Evolutionary conservation across 129 eudicot genomes (phyloP).

Genomic region (Flaveria trinervia): DNA sequence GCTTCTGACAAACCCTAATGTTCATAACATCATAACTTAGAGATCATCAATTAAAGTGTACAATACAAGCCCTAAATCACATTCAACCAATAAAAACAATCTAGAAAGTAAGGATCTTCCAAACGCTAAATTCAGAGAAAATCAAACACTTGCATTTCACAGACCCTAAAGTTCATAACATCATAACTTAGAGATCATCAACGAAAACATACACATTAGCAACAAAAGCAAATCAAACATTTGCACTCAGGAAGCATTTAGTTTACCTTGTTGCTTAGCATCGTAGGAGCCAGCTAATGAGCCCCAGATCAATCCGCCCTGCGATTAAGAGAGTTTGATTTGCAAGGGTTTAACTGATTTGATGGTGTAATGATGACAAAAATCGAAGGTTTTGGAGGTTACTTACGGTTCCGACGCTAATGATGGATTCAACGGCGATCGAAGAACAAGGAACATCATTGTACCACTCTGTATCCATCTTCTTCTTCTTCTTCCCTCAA

Average conservation of each 20-base stretch:
- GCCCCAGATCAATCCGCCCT: slow-evolving; percentile 85
- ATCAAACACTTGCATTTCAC: background rate
- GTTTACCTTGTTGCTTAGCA: slow-evolving; percentile 54
- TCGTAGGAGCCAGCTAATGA: slow-evolving; percentile 58
- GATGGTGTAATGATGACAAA: background rate
- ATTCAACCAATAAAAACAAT: background rate
- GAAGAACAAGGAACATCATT: slow-evolving; percentile 70
- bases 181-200: background rate
- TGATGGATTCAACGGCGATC: slow-evolving; percentile 62
- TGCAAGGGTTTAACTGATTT: background rate
- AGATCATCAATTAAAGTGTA: background rate
- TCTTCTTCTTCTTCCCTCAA: background rate
- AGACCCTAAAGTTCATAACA: background rate
- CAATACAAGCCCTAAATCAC: no score
- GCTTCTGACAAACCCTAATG: background rate
- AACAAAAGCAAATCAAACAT: slow-evolving; percentile 13
- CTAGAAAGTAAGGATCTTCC: background rate
- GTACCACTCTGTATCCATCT: slow-evolving; percentile 41
- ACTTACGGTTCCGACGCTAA: slow-evolving; percentile 63
- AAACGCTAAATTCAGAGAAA: no score
- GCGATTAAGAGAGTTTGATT: slow-evolving; percentile 7
- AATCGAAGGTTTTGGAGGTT: background rate
- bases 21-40: slow-evolving; percentile 2
- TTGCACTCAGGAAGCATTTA: background rate
- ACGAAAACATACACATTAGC: background rate